Base-by-base conservation (phyloP, 1,139 yeast species). In the Ogataea hybrid region DNA sequence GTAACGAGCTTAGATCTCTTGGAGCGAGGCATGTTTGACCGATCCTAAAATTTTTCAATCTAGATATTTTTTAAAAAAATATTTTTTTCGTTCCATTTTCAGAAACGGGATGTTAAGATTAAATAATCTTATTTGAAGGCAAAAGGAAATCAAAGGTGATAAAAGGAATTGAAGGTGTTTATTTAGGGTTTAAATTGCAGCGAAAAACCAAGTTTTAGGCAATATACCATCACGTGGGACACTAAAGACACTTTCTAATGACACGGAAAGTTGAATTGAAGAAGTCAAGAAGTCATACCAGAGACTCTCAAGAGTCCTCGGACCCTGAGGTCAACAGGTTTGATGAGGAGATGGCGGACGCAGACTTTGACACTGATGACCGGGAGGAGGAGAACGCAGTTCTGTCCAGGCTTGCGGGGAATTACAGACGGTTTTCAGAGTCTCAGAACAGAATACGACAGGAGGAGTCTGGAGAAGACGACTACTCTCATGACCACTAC, bases 1-100 rank as follows among this genome's bases (percentile, higher is more conserved):
- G 97, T 87, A 48, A 92, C 95, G 58, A 86, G 80, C 76, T 82
- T 86, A 52, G 95, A 81, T 79, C 97, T 89, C 68, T 80, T 89
- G 33, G 96, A 88, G 78, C 95, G 87, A 52, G 97, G 96, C 97
- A 89, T 89, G 47, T 52, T 68, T 33, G 22, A 21, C 16, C 6
- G 18, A 17, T 18, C 20, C 36, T 37, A 37, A 36, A 36, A 35
- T 37, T 41, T 37, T 37, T 35, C 41, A 37, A 25, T 35, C n/a
- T 17, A 15, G 29, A 32, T 34, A 22, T 27, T 25, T 32, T 27
- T 32, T 27, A 23, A 28, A 32, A 39, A 39, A 40, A 46, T 23
- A 44, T 23, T 31, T 31, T 18, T 46, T 39, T 37, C 40, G 25
- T 39, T 32, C 46, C 44, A 40, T 32, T 48, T 42, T 37, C 30